Base-by-base conservation (phyloP, 208 protist species). In the Ichthyophonus hoferi region DNA sequence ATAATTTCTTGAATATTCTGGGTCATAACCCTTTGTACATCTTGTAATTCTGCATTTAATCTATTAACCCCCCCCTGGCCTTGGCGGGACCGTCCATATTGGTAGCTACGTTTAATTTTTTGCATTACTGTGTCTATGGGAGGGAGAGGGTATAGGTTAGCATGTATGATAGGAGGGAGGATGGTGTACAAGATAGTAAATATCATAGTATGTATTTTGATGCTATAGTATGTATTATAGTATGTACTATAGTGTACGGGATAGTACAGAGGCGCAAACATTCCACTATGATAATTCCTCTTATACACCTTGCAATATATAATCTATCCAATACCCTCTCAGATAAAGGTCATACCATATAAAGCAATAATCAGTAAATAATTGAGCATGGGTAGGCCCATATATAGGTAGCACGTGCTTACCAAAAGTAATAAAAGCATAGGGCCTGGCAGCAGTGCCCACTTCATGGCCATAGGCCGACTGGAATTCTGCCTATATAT, bases 1-100 rank as follows among this genome's bases (percentile, higher is more conserved):
- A 96, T 81, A 38, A 96, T 94, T 42, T 96, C 94, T 87, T 94
- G 90, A 50, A 96, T 95, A 89, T 96, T 96, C 41, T 93, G 91
- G 0, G 92, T 93, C 94, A 96, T 96, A 42, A 96, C 94, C n/a
- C 91, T 89, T 14, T 94, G 92, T 40, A 96, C 93, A 43, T 95
- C 93, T 17, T 86, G 76, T 12, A 96, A 87, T 83, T 96, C 94
- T 37, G 90, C 88, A 78, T 92, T 91, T 2, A 96, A 79, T 87
- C 92, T 91, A 38, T 90, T 91, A 24, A 96, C 40, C 42, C 94
- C 94, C 37, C 91, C 85, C n/a, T n/a, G n/a, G n/a, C n/a, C n/a
- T n/a, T n/a, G n/a, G 78, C 93, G 89, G 24, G 93, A 88, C 76
- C 93, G 86, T 17, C 92, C 94, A 86, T 96, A 94, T 77, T 87